Base-by-base conservation (phyloP, 345 rosid genomes). In the Gossypium herbaceum region DNA sequence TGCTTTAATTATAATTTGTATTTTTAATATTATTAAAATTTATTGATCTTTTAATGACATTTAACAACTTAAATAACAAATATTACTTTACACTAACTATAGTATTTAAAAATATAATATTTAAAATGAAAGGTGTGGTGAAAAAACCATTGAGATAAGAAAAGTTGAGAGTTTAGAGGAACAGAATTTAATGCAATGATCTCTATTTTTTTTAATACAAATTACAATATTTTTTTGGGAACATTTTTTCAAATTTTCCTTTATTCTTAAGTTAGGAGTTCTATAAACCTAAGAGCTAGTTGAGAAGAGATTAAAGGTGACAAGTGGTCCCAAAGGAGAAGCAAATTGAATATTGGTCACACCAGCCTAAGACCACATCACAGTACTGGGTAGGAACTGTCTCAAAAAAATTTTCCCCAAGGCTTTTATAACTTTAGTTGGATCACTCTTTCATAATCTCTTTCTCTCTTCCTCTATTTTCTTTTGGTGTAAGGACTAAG, bases 401-500 rank as follows among this genome's bases (percentile, higher is more conserved):
- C 45, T 12, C 71, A 44, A 67, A 67, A 67, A 43, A 43, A 20
- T 0, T 45, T 47, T 19, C 34, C 12, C 2, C 1, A 19, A 12
- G 29, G 71, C 71, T 44, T 44, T 66, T 44, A 67, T 20, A 45
- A 45, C 71, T 67, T 67, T 67, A 67, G 71, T 67, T 67, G 55
- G 55, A 67, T 67, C 55, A 45, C 10, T n/a, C 71, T 45, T 67
- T 67, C 71, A 11, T 10, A 27, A 15, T 66, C 34, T 45, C 71
- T 51, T 8, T 51, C 59, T 71, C 64, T 47, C 13, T 47, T 47
- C 12, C 11, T 12, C 12, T 47, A 9, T 47, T 9, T 47, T 9
- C 12, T 47, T 47, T 56, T 59, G n/a, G 63, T 71, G 50, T 71
- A 71, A 34, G 63, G 74, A 34, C 41, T 71, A 71, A 29, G 63